These are phyloP conservation scores for Hortaea sp. DNA, from an alignment of 2,329 filamentous ascomycete genomes.

Conservation along the genomic window DNA sequence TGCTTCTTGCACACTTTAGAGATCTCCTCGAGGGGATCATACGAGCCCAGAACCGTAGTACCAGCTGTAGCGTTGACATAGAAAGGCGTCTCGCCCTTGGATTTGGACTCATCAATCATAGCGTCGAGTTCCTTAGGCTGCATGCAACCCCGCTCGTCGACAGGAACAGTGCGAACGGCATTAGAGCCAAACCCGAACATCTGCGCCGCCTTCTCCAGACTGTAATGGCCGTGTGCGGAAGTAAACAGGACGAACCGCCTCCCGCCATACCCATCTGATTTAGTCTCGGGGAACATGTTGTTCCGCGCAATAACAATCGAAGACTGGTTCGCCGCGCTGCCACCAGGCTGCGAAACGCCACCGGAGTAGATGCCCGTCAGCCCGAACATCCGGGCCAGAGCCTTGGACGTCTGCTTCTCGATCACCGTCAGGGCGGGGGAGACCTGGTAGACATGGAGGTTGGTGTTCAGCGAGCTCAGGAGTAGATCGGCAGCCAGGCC, in stretches of 20 bases:
- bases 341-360: conserved; percentile 69
- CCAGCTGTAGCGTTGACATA: conserved; percentile 95
- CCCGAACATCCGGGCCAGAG: conserved; percentile 67
- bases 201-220: conserved; percentile 87
- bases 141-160: conserved; percentile 67
- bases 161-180: conserved; percentile 62
- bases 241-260: conserved; percentile 75
- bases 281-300: conserved; percentile 69
- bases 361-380: conserved; percentile 58
- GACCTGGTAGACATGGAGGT: conserved; percentile 88
- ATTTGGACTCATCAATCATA: conserved; percentile 51
- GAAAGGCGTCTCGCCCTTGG: conserved; percentile 67
- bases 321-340: conserved; percentile 73
- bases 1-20: conserved; percentile 59
- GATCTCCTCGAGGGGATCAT: conserved; percentile 67
- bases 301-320: conserved; percentile 84
- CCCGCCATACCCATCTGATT: conserved; percentile 56
- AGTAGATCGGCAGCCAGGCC: conserved; percentile 79
- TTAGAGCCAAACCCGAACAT: conserved; percentile 72
- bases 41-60: conserved; percentile 85
- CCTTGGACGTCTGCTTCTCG: conserved; percentile 69
- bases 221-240: conserved; percentile 84
- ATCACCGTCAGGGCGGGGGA: conserved; percentile 80
- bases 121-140: conserved; percentile 53
- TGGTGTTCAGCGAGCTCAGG: conserved; percentile 80